phyloP scores from a whole-genome alignment of 495 filamentous ascomycete genomes.

The Chaetomium fimeti region DNA sequence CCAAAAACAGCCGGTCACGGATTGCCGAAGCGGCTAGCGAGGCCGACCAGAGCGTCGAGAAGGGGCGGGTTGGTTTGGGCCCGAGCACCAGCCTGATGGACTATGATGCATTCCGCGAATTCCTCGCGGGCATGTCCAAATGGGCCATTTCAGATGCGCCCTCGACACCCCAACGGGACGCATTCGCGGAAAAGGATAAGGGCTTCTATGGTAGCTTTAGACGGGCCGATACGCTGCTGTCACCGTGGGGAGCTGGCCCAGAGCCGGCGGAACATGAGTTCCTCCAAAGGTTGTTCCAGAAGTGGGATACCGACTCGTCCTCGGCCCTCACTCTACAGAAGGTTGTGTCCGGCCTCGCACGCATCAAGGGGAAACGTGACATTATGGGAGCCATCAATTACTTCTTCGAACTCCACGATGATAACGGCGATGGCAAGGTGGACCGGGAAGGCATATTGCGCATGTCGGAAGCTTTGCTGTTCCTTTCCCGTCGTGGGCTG shows the following conservation, averaged over 20 bases:
- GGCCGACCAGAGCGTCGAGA: constrained; percentile 52
- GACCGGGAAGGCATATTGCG: constrained; percentile 93
- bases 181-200: constrained; percentile 51
- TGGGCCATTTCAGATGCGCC: constrained; percentile 86
- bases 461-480: constrained; percentile 91
- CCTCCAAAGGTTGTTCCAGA: constrained; percentile 79
- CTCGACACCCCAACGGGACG: constrained; percentile 56
- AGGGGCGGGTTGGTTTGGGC: constrained; percentile 84
- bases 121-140: constrained; percentile 79
- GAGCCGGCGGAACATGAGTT: constrained; percentile 96
- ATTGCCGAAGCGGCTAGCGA: constrained; percentile 47
- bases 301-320: constrained; percentile 77
- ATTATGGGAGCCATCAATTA: constrained; percentile 97
- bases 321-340: constrained; percentile 81
- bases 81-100: constrained; percentile 90
- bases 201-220: constrained; percentile 51
- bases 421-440: constrained; percentile 86
- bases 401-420: constrained; percentile 96
- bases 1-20: constrained; percentile 58
- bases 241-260: constrained; percentile 72
- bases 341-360: constrained; percentile 84
- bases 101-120: constrained; percentile 92
- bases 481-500: constrained; percentile 85
- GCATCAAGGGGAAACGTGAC: constrained; percentile 86
- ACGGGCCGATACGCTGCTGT: constrained; percentile 50